These are phyloP conservation scores for Didymella pinodella DNA, from an alignment of 2,329 filamentous ascomycete genomes.

Conservation along the genomic window DNA sequence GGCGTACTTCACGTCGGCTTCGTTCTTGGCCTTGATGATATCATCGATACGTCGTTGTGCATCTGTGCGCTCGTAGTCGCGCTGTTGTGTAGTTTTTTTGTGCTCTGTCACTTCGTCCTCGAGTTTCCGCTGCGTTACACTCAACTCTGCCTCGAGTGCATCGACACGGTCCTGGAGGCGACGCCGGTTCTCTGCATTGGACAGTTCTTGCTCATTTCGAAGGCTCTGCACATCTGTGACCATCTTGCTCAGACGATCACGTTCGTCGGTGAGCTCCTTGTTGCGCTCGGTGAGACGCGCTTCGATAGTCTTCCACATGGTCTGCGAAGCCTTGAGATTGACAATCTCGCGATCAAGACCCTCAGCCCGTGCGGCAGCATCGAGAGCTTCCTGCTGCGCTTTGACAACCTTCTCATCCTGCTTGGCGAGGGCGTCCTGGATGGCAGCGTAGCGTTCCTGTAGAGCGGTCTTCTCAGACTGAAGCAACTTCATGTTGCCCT, in stretches of 20 bases:
- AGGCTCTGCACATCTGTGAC: conserved; percentile 86
- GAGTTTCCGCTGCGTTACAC: conserved; percentile 80
- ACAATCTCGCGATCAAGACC: conserved; percentile 89
- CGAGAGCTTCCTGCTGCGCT: conserved; percentile 90
- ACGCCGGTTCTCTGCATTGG: conserved; percentile 81
- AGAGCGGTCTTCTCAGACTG: conserved; percentile 86
- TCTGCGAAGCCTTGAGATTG: conserved; percentile 94
- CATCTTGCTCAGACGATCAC: conserved; percentile 80
- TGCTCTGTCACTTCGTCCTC: conserved; percentile 82
- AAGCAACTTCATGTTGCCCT: conserved; percentile 83
- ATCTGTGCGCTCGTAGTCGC: conserved; percentile 90
- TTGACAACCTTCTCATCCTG: conserved; percentile 91
- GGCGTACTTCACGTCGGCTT: conserved; percentile 85
- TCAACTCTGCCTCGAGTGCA: conserved; percentile 78
- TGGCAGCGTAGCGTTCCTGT: conserved; percentile 77
- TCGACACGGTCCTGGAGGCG: conserved; percentile 82
- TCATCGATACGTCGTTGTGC: conserved; percentile 92
- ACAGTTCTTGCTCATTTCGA: conserved; percentile 88
- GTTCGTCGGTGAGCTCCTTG: conserved; percentile 82
- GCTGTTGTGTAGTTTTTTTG: conserved; percentile 81
- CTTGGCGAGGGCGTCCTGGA: conserved; percentile 85
- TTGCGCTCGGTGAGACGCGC: conserved; percentile 88
- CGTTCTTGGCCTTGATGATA: conserved; percentile 78
- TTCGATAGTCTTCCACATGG: conserved; percentile 93
- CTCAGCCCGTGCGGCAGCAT: conserved; percentile 81